A percentile compares a stretch with the other conserved stretches of the same genome.
Conservation (phyloP, 208 protist species). For the Angomonas ambiguus region DNA sequence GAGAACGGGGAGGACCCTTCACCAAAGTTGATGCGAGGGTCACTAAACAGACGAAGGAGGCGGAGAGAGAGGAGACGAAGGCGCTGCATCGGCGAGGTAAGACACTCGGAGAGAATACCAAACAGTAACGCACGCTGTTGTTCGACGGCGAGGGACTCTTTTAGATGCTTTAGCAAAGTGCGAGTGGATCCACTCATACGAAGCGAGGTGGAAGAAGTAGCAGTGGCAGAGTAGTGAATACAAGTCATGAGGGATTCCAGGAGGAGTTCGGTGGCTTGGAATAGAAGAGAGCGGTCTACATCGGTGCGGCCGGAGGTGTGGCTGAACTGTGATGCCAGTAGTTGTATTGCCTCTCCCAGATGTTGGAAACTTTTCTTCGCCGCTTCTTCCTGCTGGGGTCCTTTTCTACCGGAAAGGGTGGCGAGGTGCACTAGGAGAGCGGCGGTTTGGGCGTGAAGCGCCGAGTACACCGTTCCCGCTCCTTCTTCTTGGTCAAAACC, state of each 20-base stretch:
- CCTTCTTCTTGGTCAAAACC: not conserved
- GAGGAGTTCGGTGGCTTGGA: constrained; percentile 64
- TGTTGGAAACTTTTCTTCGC: constrained; percentile 35
- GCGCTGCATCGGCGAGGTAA: constrained; percentile 52
- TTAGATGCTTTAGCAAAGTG: not conserved
- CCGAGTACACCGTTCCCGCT: constrained; percentile 24
- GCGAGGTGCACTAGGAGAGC: constrained; percentile 50
- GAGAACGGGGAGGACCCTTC: constrained; percentile 6
- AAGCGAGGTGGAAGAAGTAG: not conserved
- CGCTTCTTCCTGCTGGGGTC: not conserved
- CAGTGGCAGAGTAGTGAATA: constrained; percentile 27
- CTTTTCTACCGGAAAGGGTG: not conserved
- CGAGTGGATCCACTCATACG: not conserved
- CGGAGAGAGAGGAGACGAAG: constrained; percentile 68
- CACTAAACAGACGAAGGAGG: constrained; percentile 56
- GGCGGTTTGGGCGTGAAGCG: constrained; percentile 59
- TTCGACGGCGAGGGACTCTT: not conserved
- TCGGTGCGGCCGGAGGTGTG: not conserved
- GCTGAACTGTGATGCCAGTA: not conserved
- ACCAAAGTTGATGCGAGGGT: constrained; percentile 15
- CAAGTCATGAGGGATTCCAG: constrained; percentile 47
- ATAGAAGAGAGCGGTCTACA: constrained; percentile 33
- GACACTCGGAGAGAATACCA: constrained; percentile 61
- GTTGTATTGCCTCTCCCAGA: constrained; percentile 38
- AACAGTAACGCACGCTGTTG: constrained; percentile 49